These are phyloP conservation scores for Aspergillus baeticus DNA, from an alignment of 495 filamentous ascomycete species.

Conservation along the genomic window DNA sequence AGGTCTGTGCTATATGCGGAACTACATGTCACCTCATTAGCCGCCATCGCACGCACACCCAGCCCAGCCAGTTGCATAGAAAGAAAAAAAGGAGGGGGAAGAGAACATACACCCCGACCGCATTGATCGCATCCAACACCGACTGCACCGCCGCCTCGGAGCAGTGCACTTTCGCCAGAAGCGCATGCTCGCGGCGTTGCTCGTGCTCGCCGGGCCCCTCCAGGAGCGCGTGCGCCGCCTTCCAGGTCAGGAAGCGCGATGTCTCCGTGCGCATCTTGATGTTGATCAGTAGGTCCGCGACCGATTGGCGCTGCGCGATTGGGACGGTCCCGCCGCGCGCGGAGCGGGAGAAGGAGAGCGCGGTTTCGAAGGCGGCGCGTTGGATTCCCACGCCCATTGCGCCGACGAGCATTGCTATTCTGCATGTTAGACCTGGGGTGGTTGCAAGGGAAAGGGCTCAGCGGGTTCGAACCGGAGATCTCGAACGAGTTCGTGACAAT, in stretches of 20 bases:
- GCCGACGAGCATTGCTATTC: conserved; percentile 14
- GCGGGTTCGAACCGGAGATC: conserved; percentile 6
- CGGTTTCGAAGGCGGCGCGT: conserved; percentile 12
- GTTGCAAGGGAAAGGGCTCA: neutral
- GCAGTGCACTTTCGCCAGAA: conserved; percentile 13
- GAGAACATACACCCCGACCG: conserved; percentile 11
- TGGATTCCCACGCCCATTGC: conserved; percentile 16
- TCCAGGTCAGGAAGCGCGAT: conserved; percentile 13
- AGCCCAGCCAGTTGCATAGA: neutral
- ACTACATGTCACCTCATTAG: neutral
- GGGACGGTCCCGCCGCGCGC: conserved; percentile 7
- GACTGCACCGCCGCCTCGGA: conserved; percentile 13
- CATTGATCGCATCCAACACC: conserved; percentile 9
- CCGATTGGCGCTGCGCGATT: conserved; percentile 16
- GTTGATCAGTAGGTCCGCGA: conserved; percentile 15
- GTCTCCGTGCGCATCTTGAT: conserved; percentile 18
- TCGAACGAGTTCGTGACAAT: conserved; percentile 12
- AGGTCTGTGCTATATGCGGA: conserved; percentile 3
- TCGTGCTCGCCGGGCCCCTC: conserved; percentile 1
- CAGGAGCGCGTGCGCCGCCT: conserved; percentile 7
- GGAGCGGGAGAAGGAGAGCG: conserved; percentile 9
- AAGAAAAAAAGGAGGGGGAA: neutral
- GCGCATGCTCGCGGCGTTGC: conserved; percentile 9
- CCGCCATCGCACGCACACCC: no score
- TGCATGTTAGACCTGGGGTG: neutral